A percentile compares a stretch with the other conserved stretches of the same genome.
Evolutionary conservation across 2,329 filamentous ascomycete species (phyloP).

Genomic region (Teratosphaeriaceae sp.): DNA sequence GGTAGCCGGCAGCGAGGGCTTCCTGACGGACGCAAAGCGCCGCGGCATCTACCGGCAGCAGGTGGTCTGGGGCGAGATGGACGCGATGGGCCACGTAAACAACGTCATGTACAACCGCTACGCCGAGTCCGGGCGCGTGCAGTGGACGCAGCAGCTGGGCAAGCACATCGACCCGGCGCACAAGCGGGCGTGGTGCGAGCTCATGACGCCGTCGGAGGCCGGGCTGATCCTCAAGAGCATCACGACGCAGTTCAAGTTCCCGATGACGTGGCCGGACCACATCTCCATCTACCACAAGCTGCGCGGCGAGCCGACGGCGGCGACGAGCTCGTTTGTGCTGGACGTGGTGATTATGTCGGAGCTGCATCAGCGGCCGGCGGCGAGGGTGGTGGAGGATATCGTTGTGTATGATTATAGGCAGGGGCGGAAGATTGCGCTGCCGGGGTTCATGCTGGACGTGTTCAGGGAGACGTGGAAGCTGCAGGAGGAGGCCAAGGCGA

Average conservation of each 20-base stretch:
- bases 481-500: slow-evolving; percentile 53
- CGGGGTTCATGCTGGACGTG: slow-evolving; percentile 54
- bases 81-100: slow-evolving; percentile 68
- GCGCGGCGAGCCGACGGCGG: slow-evolving; percentile 42
- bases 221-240: slow-evolving; percentile 78
- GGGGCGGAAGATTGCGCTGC: slow-evolving; percentile 51
- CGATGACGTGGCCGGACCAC: slow-evolving; percentile 75
- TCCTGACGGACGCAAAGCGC: slow-evolving; percentile 56
- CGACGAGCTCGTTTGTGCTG: slow-evolving; percentile 51
- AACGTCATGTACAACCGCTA: slow-evolving; percentile 79
- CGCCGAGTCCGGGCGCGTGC: slow-evolving; percentile 73
- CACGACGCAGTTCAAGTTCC: slow-evolving; percentile 80
- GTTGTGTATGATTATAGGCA: slow-evolving; percentile 68
- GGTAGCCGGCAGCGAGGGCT: slow-evolving; percentile 68
- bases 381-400: slow-evolving; percentile 69
- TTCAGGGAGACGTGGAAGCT: slow-evolving; percentile 53
- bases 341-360: slow-evolving; percentile 68
- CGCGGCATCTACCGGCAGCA: slow-evolving; percentile 58
- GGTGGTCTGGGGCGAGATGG: slow-evolving; percentile 81
- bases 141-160: slow-evolving; percentile 69
- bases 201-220: slow-evolving; percentile 59
- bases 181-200: slow-evolving; percentile 57
- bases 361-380: slow-evolving; percentile 62
- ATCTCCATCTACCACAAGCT: slow-evolving; percentile 82
- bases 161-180: slow-evolving; percentile 55